Conservation (phyloP, 257 asterid genomes). For the Gardenia jasminoides region DNA sequence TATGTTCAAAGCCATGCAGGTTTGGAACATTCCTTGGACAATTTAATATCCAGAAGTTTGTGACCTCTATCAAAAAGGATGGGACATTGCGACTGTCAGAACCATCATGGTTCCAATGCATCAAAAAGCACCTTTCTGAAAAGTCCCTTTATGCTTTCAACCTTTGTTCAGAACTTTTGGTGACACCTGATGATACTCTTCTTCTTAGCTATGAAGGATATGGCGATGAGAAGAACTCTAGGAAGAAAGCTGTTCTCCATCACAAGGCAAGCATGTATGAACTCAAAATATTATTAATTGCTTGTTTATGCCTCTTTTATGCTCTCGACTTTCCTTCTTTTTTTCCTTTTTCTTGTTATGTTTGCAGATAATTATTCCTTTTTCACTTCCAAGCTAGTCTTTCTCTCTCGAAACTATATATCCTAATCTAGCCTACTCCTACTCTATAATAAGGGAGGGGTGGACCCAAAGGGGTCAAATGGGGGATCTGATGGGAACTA, state of each 20-base stretch:
- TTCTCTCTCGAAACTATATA: too few relatives aligned
- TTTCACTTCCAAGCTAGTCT: too few relatives aligned
- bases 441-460: too few relatives aligned
- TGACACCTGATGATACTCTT: conserved; percentile 59
- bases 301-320: background rate
- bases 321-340: background rate
- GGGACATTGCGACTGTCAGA: conserved; percentile 28
- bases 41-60: conserved; percentile 65
- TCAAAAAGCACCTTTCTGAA: conserved; percentile 47
- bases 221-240: conserved; percentile 37
- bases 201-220: conserved; percentile 48
- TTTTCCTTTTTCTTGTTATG: background rate
- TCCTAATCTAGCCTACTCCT: too few relatives aligned
- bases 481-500: too few relatives aligned
- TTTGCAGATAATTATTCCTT: background rate
- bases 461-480: too few relatives aligned
- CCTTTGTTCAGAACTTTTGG: conserved; percentile 63
- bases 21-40: conserved; percentile 60
- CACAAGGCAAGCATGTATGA: conserved; percentile 82
- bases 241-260: conserved; percentile 69
- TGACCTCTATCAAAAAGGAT: conserved; percentile 36
- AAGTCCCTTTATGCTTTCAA: conserved; percentile 56
- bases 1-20: conserved; percentile 42
- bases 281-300: background rate
- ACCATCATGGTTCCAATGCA: conserved; percentile 38